Conservation (phyloP, 2,329 filamentous ascomycete species). For the Ceratocystis huliohia region DNA sequence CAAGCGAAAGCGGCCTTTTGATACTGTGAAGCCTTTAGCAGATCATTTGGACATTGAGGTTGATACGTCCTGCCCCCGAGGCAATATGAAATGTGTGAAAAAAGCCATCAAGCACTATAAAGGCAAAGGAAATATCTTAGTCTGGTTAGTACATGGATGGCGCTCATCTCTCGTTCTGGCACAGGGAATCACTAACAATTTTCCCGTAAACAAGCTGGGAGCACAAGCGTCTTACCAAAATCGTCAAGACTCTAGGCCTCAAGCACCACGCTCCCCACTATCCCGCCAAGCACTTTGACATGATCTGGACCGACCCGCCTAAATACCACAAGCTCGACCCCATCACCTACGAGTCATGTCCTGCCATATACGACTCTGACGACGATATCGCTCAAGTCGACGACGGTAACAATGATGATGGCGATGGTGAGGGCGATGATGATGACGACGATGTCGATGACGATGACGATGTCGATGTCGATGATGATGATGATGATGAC, state of each 20-base stretch:
- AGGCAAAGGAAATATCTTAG: conserved; percentile 44
- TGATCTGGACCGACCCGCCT: conserved; percentile 45
- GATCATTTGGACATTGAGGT: conserved; percentile 42
- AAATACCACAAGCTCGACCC: conserved; percentile 37
- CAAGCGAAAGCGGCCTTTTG: conserved; percentile 38
- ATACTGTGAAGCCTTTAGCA: conserved; percentile 46
- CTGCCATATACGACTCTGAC: not conserved
- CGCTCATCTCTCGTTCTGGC: not conserved
- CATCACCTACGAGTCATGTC: conserved; percentile 24
- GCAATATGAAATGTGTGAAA: conserved; percentile 42
- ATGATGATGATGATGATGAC: no score
- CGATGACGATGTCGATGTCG: not conserved
- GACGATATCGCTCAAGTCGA: not conserved
- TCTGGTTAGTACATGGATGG: conserved; percentile 31
- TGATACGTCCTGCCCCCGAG: conserved; percentile 43
- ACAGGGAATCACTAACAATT: conserved; percentile 3
- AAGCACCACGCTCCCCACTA: conserved; percentile 34
- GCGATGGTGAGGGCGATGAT: not conserved
- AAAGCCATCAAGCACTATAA: conserved; percentile 36
- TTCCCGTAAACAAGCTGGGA: conserved; percentile 42
- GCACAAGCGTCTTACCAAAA: conserved; percentile 40
- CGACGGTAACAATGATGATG: not conserved
- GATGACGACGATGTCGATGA: not conserved
- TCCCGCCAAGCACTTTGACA: conserved; percentile 37
- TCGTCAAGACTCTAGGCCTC: conserved; percentile 40